Conservation (phyloP, 768 basidiomycete genomes). For the Pleurotus citrinopileatus region DNA sequence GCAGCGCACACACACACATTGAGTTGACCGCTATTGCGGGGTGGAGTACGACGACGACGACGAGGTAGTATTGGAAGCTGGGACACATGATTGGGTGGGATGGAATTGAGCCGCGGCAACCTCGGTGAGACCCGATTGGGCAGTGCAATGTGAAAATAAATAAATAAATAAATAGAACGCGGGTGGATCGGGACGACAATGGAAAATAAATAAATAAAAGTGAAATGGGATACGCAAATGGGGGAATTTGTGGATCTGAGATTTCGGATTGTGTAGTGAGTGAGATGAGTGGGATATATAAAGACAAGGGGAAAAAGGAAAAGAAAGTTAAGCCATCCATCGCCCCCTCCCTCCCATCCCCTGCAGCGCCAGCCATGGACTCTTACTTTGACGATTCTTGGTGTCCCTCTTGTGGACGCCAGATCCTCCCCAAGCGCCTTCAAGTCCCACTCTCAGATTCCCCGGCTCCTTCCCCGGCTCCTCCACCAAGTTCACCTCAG, state of each 20-base stretch:
- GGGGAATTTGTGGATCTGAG: background rate
- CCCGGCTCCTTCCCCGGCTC: slow-evolving; percentile 30
- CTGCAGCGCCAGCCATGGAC: too few species aligned
- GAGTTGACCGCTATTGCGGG: too few species aligned
- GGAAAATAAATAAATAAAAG: background rate
- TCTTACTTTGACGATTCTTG: slow-evolving; percentile 62
- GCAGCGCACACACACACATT: too few species aligned
- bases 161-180: background rate
- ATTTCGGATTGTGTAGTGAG: too few species aligned
- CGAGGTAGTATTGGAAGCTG: too few species aligned
- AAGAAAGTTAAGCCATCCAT: too few species aligned
- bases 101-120: background rate
- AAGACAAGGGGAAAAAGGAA: background rate
- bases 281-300: background rate
- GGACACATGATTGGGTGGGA: too few species aligned
- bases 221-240: too few species aligned
- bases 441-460: slow-evolving; percentile 32
- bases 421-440: slow-evolving; percentile 74
- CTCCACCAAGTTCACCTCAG: slow-evolving; percentile 35
- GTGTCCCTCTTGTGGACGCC: slow-evolving; percentile 79
- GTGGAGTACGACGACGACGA: too few species aligned
- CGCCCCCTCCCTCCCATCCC: too few species aligned
- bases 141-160: background rate
- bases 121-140: background rate
- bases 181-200: background rate